A percentile compares a stretch with the other conserved stretches of the same genome.
These are phyloP conservation scores for Capsaspora owczarzaki DNA, from an alignment of 78 protist genomes.

Conservation along the genomic window DNA sequence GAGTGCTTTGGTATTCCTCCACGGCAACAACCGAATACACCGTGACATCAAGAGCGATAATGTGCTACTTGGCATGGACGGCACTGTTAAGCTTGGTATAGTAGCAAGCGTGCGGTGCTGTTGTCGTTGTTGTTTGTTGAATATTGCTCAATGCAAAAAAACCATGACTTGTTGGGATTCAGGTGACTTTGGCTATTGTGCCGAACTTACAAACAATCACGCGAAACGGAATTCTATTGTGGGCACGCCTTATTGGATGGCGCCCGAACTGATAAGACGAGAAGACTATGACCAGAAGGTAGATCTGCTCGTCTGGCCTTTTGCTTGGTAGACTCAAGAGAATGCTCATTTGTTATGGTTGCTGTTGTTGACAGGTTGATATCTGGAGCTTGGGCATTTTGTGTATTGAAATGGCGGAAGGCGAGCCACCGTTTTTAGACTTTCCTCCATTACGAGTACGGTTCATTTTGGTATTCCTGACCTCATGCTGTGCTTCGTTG, in stretches of 20 bases:
- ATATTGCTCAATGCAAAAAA: neutral
- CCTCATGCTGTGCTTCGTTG: neutral
- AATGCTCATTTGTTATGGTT: neutral
- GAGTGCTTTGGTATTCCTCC: conserved; percentile 7
- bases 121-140: neutral
- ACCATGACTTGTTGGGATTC: conserved; percentile 7
- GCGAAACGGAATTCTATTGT: neutral
- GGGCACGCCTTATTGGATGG: conserved; percentile 47
- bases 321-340: neutral
- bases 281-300: conserved; percentile 48
- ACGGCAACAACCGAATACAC: conserved; percentile 22
- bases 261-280: conserved; percentile 53
- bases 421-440: conserved; percentile 60
- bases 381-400: conserved; percentile 76
- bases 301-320: neutral
- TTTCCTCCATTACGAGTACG: neutral
- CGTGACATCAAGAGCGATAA: conserved; percentile 48
- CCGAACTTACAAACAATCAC: conserved; percentile 25
- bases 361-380: conserved; percentile 33
- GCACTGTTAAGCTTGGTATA: conserved; percentile 27
- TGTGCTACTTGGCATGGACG: conserved; percentile 21
- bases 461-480: neutral
- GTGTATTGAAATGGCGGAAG: conserved; percentile 66
- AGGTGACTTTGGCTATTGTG: conserved; percentile 56
- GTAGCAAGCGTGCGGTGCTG: neutral